Percentiles rank a stretch among this genome's conserved stretches.
These are phyloP conservation scores for Eutrema japonicum DNA, from an alignment of 345 rosid genomes.

Conservation along the genomic window DNA sequence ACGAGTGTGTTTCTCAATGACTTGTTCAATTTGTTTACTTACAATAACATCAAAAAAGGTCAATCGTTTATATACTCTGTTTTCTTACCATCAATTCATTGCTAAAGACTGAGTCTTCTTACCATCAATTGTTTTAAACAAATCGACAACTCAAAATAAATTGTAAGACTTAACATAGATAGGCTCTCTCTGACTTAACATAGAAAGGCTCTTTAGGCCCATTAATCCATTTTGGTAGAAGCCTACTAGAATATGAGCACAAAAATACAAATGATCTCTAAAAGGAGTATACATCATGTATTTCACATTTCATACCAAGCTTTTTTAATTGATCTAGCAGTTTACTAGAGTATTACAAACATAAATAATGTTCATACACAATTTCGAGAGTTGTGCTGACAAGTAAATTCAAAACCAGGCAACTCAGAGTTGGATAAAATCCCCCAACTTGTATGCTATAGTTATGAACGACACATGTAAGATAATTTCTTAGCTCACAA, in stretches of 20 bases:
- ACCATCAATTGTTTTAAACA: neutral
- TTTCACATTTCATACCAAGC: neutral
- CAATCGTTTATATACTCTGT: neutral
- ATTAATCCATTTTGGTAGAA: neutral
- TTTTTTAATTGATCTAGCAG: neutral
- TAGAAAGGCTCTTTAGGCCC: neutral
- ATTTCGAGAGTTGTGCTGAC: too few relatives aligned
- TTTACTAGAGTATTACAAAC: neutral
- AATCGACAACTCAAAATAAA: neutral
- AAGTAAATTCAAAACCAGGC: neutral
- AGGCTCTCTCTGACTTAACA: neutral
- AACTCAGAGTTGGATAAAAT: slow-evolving; percentile 3
- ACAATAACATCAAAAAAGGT: slow-evolving; percentile 4
- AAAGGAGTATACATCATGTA: neutral
- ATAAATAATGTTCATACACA: too few relatives aligned
- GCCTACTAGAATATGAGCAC: neutral
- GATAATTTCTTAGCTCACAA: neutral
- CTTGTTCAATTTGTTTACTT: slow-evolving; percentile 3
- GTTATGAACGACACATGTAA: neutral
- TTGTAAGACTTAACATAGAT: neutral
- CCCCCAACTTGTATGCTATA: neutral
- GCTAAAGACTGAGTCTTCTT: slow-evolving; percentile 3
- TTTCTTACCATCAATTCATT: neutral
- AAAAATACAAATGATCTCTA: neutral
- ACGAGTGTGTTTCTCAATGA: slow-evolving; percentile 21